A percentile compares a stretch with the other conserved stretches of the same genome.
phyloP scores from a whole-genome alignment of 352 stramenopile genomes.

The Phytophthora nicotianae region DNA sequence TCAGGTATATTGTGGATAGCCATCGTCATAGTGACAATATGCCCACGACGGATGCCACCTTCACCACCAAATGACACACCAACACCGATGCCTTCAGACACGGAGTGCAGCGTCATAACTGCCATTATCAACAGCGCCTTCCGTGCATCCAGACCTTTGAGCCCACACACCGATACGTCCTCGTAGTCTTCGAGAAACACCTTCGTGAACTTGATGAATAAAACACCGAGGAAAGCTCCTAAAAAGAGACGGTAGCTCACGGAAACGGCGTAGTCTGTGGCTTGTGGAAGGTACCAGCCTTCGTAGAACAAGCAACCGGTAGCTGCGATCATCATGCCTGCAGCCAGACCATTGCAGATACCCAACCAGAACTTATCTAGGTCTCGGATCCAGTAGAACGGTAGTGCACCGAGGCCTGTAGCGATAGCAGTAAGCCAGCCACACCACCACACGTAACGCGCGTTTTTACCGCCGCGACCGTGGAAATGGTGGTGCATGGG shows the following conservation, averaged over 20 bases:
- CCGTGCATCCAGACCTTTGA: slow-evolving; percentile 84
- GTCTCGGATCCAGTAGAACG: slow-evolving; percentile 94
- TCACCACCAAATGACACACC: slow-evolving; percentile 97
- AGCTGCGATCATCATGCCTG: slow-evolving; percentile 98
- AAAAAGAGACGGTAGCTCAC: slow-evolving; percentile 85
- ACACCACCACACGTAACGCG: slow-evolving; percentile 96
- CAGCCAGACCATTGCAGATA: slow-evolving; percentile 95
- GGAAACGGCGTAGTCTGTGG: slow-evolving; percentile 67
- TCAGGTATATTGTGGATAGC: slow-evolving; percentile 99
- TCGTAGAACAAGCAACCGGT: slow-evolving; percentile 96
- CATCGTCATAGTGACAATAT: slow-evolving; percentile 97
- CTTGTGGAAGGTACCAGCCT: slow-evolving; percentile 84
- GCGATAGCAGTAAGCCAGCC: slow-evolving; percentile 97
- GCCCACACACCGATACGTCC: slow-evolving; percentile 89
- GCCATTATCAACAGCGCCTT: slow-evolving; percentile 97
- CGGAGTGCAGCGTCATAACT: slow-evolving; percentile 98
- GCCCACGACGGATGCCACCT: slow-evolving; percentile 92
- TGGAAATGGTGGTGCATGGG: slow-evolving; percentile 35
- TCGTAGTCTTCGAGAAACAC: slow-evolving; percentile 95
- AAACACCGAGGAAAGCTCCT: slow-evolving; percentile 91
- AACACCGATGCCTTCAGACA: slow-evolving; percentile 97
- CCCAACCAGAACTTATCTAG: slow-evolving; percentile 95
- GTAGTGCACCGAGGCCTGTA: slow-evolving; percentile 94
- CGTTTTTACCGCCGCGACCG: slow-evolving; percentile 53
- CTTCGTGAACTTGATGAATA: slow-evolving; percentile 97